Evolutionary conservation across 176 grass and related monocot species (phyloP).

Genomic region (Chrysopogon serrulatus): DNA sequence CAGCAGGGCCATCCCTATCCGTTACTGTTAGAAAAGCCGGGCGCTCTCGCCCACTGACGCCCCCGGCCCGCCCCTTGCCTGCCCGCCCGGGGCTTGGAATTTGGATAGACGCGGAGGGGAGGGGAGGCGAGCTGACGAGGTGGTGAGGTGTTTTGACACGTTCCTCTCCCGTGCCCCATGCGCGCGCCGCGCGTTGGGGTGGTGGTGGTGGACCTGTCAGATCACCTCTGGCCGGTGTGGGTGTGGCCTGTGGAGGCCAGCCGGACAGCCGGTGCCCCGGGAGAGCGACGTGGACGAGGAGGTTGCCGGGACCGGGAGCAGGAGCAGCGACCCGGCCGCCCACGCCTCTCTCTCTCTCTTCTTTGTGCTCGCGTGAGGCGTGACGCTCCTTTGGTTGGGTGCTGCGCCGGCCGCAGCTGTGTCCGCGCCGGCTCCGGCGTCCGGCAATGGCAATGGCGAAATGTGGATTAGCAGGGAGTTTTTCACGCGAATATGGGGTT

Average conservation of each 20-base stretch:
- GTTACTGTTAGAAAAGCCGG: background rate
- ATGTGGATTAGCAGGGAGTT: too few species aligned
- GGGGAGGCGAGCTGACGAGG: background rate
- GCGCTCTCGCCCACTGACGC: background rate
- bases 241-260: too few species aligned
- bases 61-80: background rate
- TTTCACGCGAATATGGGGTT: too few species aligned
- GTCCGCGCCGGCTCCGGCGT: too few species aligned
- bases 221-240: too few species aligned
- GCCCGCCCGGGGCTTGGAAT: background rate
- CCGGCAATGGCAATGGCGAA: too few species aligned
- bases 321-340: too few species aligned
- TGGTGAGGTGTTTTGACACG: conserved; percentile 14
- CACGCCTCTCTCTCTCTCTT: too few species aligned
- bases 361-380: too few species aligned
- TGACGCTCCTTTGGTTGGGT: too few species aligned
- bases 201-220: background rate
- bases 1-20: conserved; percentile 22
- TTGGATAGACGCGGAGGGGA: background rate
- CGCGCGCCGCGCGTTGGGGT: background rate
- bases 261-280: too few species aligned
- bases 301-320: background rate
- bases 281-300: background rate
- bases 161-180: background rate
- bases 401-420: too few species aligned